Base-by-base conservation (phyloP, 2,329 filamentous ascomycete species). In the Calonectria pseudoturangicola region DNA sequence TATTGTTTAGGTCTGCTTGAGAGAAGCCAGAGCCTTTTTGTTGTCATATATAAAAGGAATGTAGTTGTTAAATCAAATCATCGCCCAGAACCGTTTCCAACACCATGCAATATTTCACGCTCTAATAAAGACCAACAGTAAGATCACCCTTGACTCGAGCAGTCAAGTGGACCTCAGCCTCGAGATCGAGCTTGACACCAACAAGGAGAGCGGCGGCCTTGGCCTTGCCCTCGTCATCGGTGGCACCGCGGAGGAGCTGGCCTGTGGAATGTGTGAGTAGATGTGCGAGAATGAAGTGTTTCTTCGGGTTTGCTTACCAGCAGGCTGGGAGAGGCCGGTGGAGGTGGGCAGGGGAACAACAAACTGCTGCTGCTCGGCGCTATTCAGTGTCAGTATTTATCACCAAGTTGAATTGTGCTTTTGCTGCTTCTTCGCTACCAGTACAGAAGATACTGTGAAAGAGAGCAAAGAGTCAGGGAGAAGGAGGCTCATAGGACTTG, bases 101-200 rank as follows among this genome's bases (percentile, higher is more conserved):
- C 21, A 60, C 54, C 54, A 60, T 60, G 54, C 13, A 60, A 60
- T 27, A 27, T 60, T 41, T 27, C 54, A 27, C 54, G 25, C 33
- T 27, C 41, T 79, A 79, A 75, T 79, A 79, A 28, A 79, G 77
- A 48, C 77, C 77, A 62, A 92, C 87, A 25, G 88, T 87, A 77
- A 92, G 91, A 79, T 92, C 90, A 86, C 90, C 90, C 51, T 89
- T 85, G 71, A 92, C 86, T 65, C 90, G 83, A 54, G 90, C 90
- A 18, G 89, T 92, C 74, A 92, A 82, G 80, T 92, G 89, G 48
- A 92, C 88, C 80, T 92, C 90, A 15, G 90, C 90, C 80, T 92
- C 90, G 27, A 92, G 82, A 79, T 92, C 90, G 41, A 92, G 85
- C 85, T 92, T 92, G 84, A 92, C 91, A 71, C 90, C 90, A 36